Conservation (phyloP, 192 early-diverging fungal species). For the Martensiomyces pterosporus region DNA sequence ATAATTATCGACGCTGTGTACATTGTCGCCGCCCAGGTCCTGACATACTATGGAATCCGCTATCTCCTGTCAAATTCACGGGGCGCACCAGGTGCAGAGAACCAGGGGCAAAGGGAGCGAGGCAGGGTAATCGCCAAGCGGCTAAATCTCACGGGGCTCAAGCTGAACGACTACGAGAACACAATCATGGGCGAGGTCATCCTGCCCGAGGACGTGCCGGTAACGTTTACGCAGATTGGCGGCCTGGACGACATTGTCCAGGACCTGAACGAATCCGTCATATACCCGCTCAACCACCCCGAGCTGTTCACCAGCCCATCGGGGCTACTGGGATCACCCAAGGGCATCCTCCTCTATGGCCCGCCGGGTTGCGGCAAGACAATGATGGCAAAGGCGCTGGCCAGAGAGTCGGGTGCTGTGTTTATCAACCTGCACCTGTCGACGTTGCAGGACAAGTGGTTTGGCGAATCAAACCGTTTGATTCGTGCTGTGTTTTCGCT, state of each 20-base stretch:
- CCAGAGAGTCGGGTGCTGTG: slow-evolving; percentile 92
- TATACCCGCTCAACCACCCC: slow-evolving; percentile 92
- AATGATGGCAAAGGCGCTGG: slow-evolving; percentile 97
- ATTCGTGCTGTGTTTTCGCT: slow-evolving; percentile 89
- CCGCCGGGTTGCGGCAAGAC: slow-evolving; percentile 98
- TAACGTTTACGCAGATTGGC: slow-evolving; percentile 85
- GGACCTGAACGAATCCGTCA: slow-evolving; percentile 89
- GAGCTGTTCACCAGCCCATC: slow-evolving; percentile 82
- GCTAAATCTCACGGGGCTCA: slow-evolving; percentile 48
- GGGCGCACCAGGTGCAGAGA: slow-evolving; percentile 63
- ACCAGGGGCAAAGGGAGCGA: slow-evolving; percentile 74
- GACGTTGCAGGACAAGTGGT: slow-evolving; percentile 97
- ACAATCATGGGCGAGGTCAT: slow-evolving; percentile 93
- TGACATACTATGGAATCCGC: slow-evolving; percentile 83
- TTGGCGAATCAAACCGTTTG: slow-evolving; percentile 95
- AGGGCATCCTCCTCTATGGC: slow-evolving; percentile 93
- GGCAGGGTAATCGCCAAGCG: slow-evolving; percentile 35
- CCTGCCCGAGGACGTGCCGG: slow-evolving; percentile 83
- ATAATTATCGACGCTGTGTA: slow-evolving; percentile 47
- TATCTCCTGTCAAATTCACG: slow-evolving; percentile 75
- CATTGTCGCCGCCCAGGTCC: slow-evolving; percentile 84
- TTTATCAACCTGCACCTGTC: slow-evolving; percentile 98
- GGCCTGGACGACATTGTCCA: slow-evolving; percentile 92
- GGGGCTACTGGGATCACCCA: slow-evolving; percentile 86
- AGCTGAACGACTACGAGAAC: slow-evolving; percentile 89